A percentile compares a stretch with the other conserved stretches of the same genome.
These are phyloP conservation scores for Penstemon barbatus DNA, from an alignment of 257 asterid species.

Conservation along the genomic window DNA sequence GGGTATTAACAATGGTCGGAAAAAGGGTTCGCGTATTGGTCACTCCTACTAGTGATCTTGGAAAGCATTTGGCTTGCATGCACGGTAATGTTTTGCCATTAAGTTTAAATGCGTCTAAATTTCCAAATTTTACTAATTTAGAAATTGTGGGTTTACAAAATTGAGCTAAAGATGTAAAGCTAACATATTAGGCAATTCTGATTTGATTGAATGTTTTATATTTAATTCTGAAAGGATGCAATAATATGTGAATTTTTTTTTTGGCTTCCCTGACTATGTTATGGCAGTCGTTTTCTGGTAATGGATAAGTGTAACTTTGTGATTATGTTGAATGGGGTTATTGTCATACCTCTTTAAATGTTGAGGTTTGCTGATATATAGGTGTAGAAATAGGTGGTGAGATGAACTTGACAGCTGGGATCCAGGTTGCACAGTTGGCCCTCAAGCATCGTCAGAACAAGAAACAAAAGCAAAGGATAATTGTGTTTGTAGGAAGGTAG, in stretches of 20 bases:
- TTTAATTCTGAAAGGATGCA: background rate
- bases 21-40: conserved; percentile 94
- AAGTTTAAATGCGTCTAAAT: background rate
- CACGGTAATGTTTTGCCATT: conserved; percentile 64
- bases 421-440: conserved; percentile 97
- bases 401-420: conserved; percentile 91
- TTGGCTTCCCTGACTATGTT: conserved; percentile 2
- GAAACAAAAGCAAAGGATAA: conserved; percentile 96
- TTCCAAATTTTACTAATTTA: conserved; percentile 1
- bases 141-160: conserved; percentile 3
- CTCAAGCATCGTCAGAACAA: conserved; percentile 98
- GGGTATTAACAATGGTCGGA: conserved; percentile 95
- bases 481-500: conserved; percentile 95
- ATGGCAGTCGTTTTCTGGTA: background rate
- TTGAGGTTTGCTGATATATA: conserved; percentile 29
- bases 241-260: conserved; percentile 1
- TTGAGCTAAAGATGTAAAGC: background rate
- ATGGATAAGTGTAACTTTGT: background rate
- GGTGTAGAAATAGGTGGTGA: conserved; percentile 93
- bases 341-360: background rate
- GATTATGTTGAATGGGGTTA: background rate
- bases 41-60: conserved; percentile 98
- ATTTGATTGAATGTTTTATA: too few species aligned
- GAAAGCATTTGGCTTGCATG: conserved; percentile 96
- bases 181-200: too few species aligned